A percentile compares a stretch with the other conserved stretches of the same genome.
phyloP scores from a whole-genome alignment of 371 early-diverging fungal species.

The Thermomucor indicae-seudaticae region DNA sequence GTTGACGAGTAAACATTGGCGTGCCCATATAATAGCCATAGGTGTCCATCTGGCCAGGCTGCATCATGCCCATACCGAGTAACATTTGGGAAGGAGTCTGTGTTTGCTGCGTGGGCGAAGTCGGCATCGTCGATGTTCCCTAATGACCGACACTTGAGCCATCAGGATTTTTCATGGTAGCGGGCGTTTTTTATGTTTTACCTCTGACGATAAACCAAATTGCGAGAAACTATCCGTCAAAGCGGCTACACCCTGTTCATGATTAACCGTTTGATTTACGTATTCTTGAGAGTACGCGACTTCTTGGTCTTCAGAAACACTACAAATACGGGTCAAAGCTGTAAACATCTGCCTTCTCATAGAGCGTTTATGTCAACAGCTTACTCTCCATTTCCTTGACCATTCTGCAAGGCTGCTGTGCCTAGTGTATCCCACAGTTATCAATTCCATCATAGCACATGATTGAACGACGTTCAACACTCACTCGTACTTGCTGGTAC shows the following conservation, averaged over 20 bases:
- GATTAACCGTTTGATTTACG: no score
- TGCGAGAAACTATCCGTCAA: conserved; percentile 29
- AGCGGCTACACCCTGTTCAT: conserved; percentile 1
- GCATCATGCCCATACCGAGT: conserved; percentile 17
- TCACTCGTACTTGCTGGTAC: no score
- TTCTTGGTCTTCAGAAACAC: no score
- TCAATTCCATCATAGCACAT: no score
- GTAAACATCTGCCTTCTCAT: no score
- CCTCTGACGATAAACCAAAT: conserved; percentile 16
- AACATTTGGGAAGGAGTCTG: conserved; percentile 16
- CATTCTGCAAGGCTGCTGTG: no score
- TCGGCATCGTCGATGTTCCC: neutral
- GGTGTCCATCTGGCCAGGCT: conserved; percentile 24
- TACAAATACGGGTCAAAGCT: no score
- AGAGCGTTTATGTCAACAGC: no score
- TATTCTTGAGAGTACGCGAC: no score
- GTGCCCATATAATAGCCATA: conserved; percentile 37
- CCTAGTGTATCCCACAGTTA: no score
- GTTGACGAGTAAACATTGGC: conserved; percentile 34
- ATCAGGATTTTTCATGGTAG: neutral
- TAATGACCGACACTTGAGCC: neutral
- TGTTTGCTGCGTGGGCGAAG: conserved; percentile 3
- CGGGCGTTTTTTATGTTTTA: conserved; percentile 2
- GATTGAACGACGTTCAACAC: no score
- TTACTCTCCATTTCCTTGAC: no score